phyloP scores from a whole-genome alignment of 371 early-diverging fungal genomes.

The Circinella umbellata region DNA sequence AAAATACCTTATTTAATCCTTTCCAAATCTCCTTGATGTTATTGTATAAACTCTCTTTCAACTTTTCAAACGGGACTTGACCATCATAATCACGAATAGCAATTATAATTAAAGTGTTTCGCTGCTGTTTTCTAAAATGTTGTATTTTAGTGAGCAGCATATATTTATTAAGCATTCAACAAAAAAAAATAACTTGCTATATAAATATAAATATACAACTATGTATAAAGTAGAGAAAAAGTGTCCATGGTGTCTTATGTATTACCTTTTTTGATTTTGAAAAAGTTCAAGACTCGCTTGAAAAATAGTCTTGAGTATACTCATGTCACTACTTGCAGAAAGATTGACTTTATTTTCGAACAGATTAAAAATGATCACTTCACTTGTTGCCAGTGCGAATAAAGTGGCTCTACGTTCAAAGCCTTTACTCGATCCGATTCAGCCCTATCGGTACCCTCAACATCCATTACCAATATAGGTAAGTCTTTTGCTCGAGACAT shows the following conservation, averaged over 20 bases:
- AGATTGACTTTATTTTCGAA: constrained; percentile 98
- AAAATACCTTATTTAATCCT: constrained; percentile 65
- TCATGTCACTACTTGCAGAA: constrained; percentile 98
- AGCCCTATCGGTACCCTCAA: constrained; percentile 98
- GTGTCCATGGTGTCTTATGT: not conserved
- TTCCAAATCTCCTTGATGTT: constrained; percentile 94
- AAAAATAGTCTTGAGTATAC: constrained; percentile 96
- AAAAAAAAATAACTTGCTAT: not conserved
- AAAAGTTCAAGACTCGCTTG: constrained; percentile 97
- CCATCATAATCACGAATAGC: constrained; percentile 90
- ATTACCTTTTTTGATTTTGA: constrained; percentile 70
- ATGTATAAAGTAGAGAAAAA: not conserved
- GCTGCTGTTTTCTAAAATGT: constrained; percentile 39
- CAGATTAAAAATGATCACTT: constrained; percentile 96
- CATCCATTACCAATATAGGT: constrained; percentile 94
- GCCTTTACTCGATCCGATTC: constrained; percentile 98
- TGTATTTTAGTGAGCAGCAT: not conserved
- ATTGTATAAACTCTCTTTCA: constrained; percentile 70
- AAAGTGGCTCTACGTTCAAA: constrained; percentile 98
- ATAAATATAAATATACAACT: not conserved
- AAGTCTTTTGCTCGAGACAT: constrained; percentile 82
- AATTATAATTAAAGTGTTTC: constrained; percentile 91
- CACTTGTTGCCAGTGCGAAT: constrained; percentile 94
- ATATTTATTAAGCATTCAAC: no score
- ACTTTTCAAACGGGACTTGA: constrained; percentile 78